These are phyloP conservation scores for Mycena maculata DNA, from an alignment of 768 basidiomycete genomes.

Conservation along the genomic window DNA sequence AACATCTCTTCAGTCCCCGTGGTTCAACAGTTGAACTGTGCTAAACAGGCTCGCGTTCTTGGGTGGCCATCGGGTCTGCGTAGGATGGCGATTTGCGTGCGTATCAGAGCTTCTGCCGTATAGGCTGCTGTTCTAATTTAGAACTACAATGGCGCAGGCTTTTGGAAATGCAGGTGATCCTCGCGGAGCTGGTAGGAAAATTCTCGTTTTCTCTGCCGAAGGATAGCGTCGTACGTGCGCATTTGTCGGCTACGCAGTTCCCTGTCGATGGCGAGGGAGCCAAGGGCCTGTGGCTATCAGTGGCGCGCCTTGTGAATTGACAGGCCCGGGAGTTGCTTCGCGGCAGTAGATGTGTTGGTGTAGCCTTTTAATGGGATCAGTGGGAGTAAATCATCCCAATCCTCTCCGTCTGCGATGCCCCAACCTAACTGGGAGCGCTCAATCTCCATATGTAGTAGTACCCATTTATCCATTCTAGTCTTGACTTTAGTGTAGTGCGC, in stretches of 20 bases:
- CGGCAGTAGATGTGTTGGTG: too few relatives aligned
- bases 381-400: too few relatives aligned
- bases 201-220: conserved; percentile 22
- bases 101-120: conserved; percentile 1
- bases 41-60: conserved; percentile 8
- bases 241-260: conserved; percentile 13
- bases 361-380: too few relatives aligned
- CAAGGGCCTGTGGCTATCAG: conserved; percentile 16
- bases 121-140: too few relatives aligned
- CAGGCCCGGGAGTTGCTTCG: not conserved
- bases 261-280: conserved; percentile 15
- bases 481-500: too few relatives aligned
- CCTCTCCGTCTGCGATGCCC: too few relatives aligned
- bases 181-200: conserved; percentile 16
- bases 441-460: too few relatives aligned
- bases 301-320: conserved; percentile 12
- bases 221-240: conserved; percentile 16
- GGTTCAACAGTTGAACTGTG: not conserved
- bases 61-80: conserved; percentile 9
- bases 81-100: conserved; percentile 28
- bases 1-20: not conserved
- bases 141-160: conserved; percentile 3
- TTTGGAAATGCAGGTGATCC: conserved; percentile 23
- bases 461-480: too few relatives aligned
- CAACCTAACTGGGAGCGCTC: too few relatives aligned